Conservation (phyloP, 2,329 filamentous ascomycete genomes). For the Colletotrichum salicis region DNA sequence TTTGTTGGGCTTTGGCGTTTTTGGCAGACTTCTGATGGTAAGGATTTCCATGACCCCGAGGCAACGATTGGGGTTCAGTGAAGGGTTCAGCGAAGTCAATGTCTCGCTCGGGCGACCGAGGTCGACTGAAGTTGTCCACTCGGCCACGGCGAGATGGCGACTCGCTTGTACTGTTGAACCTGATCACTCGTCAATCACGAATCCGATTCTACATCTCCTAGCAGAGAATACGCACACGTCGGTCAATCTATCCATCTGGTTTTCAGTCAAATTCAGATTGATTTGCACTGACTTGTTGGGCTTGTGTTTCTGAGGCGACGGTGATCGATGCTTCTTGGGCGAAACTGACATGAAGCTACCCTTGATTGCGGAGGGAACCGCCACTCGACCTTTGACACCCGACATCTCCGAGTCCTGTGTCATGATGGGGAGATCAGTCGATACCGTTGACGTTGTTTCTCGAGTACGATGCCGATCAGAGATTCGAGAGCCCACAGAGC, state of each 20-base stretch:
- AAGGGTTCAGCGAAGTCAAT: constrained; percentile 20
- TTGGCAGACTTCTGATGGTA: neutral
- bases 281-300: constrained; percentile 55
- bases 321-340: constrained; percentile 45
- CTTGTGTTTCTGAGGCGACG: constrained; percentile 48
- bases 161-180: constrained; percentile 47
- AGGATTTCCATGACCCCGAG: neutral
- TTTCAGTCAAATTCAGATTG: constrained; percentile 60
- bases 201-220: neutral
- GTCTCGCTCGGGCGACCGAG: constrained; percentile 38
- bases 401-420: constrained; percentile 3
- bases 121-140: constrained; percentile 34
- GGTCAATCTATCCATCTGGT: constrained; percentile 59
- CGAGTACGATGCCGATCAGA: neutral
- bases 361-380: constrained; percentile 42
- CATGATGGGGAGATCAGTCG: constrained; percentile 22
- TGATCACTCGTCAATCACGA: constrained; percentile 36
- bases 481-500: neutral
- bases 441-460: constrained; percentile 8
- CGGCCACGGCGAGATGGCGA: constrained; percentile 40
- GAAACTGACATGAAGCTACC: constrained; percentile 52
- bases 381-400: constrained; percentile 22
- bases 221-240: constrained; percentile 50
- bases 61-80: neutral
- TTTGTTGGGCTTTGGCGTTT: neutral